Evolutionary conservation across 169 alveolate genomes (phyloP).

Genomic region (Ichthyophthirius multifiliis): DNA sequence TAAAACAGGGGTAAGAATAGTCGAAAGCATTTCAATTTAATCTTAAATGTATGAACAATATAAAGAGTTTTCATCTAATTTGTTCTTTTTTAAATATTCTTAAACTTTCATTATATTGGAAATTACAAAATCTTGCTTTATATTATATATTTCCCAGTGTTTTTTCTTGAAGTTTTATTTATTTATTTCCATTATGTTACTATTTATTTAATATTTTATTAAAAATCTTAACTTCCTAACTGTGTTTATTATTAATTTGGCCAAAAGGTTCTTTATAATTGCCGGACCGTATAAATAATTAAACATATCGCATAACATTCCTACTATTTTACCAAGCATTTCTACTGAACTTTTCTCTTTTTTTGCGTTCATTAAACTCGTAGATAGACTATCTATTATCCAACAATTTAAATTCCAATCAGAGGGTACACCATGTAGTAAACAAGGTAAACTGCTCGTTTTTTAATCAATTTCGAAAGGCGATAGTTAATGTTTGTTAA

Average conservation of each 20-base stretch:
- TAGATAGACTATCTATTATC: conserved; percentile 27
- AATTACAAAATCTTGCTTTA: conserved; percentile 9
- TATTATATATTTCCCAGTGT: conserved; percentile 18
- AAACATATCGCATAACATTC: neutral
- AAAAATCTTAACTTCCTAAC: conserved; percentile 22
- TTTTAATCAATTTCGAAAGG: conserved; percentile 24
- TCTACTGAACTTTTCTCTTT: neutral
- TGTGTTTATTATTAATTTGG: conserved; percentile 32
- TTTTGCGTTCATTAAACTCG: conserved; percentile 3
- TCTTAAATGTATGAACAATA: conserved; percentile 44
- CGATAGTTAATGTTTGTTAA: conserved; percentile 44
- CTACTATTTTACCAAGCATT: conserved; percentile 3
- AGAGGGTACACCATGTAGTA: conserved; percentile 45
- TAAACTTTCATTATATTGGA: conserved; percentile 12
- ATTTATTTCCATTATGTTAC: neutral
- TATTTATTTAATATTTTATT: neutral
- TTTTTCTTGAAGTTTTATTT: neutral
- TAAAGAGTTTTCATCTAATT: conserved; percentile 10
- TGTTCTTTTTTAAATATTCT: neutral
- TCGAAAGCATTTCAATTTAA: conserved; percentile 25
- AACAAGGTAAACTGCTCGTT: conserved; percentile 36
- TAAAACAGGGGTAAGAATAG: neutral
- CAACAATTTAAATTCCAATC: conserved; percentile 43
- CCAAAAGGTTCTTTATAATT: neutral
- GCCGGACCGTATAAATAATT: conserved; percentile 17